Base-by-base conservation (phyloP, 371 early-diverging fungal species). In the Lichtheimia hyalospora region DNA sequence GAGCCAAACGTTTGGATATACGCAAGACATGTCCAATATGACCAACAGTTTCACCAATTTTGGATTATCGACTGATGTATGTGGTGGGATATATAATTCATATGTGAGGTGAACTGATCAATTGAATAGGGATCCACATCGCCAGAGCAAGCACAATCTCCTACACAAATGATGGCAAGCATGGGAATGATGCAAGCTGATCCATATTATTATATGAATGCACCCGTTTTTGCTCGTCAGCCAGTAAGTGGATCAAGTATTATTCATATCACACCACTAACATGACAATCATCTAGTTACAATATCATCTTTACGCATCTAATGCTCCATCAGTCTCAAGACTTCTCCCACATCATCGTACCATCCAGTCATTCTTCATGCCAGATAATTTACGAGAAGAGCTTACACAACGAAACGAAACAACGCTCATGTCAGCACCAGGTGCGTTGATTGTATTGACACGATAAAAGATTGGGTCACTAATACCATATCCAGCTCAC, bases 311-410 rank as follows among this genome's bases (percentile, higher is more conserved):
- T 49, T 91, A 88, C 70, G 80, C 83, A 23, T 73, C 88, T 5
- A 81, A 89, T 0, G 76, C 48, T 12, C 91, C 92, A 6, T 86
- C 90, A 58, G 74, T 91, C 5, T 77, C 89, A 8, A 89, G 86
- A 61, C 66, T 91, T 3, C 76, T 75, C 15, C 86, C 90, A 5
- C 87, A 93, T 58, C 92, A 93, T 73, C 82, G 87, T 61, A 68
- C 91, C 1, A 85, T 88, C 14, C 89, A 92, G 51, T 72, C 88
- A 43, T 95, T 94, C 68, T 92, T 89, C 52, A 88, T 96, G 58
- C 81, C 92, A 18, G 96, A 95, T 52, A 72, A 77, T 14, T 75
- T 96, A 39, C 83, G 92, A 16, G 93, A 94, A 63, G 86, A 88
- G 20, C 73, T 96, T 46, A 80, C 85, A 15, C 79, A 82, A 51